Base-by-base conservation (phyloP, 441 rosid species). In the Breynia disticha region DNA sequence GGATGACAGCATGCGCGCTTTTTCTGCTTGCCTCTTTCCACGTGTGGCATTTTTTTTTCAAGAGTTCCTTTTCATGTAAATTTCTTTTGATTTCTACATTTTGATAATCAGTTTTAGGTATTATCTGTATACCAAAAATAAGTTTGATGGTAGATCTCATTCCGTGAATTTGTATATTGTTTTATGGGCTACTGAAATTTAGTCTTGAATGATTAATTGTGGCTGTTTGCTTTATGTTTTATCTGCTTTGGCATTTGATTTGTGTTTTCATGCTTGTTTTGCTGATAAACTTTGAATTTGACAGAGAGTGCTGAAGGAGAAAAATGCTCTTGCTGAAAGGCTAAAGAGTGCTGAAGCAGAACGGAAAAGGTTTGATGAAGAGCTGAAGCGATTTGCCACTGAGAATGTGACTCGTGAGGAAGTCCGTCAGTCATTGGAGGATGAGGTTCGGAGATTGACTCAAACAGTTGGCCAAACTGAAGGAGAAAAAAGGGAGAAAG, bases 401-500 rank as follows among this genome's bases (percentile, higher is more conserved):
- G 97, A 95, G 72, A 95, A 90, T 59, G 86, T 69, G 62, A 79
- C 80, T 14, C 79, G 95, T 19, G 97, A 90, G 62, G 99, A 95
- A 79, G 55, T 86, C 49, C 79, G 97, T 48, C 87, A 86, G 66
- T 86, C 97, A 16, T 86, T 82, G 50, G 95, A 95, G 79, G 93
- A 83, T 49, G 89, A 95, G 71, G 83, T 95, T 59, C 81, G 84
- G 69, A 65, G 87, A 57, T 66, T 90, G 68, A 90, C 88, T 49
- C 76, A 84, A 68, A 86, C 95, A 60, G 81, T 86, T 17, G 95
- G 86, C 59, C 97, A 95, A 73, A 84, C 90, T 13, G 86, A 86
- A 80, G 99, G 80, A 69, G 99, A 95, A 73, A 90, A 84, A 71
- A 81, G 80, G 63, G 89, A 95, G 73, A 95, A 87, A 60, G 97